Conservation (phyloP, 2,329 filamentous ascomycete species). For the Gaeumannomyces tritici region DNA sequence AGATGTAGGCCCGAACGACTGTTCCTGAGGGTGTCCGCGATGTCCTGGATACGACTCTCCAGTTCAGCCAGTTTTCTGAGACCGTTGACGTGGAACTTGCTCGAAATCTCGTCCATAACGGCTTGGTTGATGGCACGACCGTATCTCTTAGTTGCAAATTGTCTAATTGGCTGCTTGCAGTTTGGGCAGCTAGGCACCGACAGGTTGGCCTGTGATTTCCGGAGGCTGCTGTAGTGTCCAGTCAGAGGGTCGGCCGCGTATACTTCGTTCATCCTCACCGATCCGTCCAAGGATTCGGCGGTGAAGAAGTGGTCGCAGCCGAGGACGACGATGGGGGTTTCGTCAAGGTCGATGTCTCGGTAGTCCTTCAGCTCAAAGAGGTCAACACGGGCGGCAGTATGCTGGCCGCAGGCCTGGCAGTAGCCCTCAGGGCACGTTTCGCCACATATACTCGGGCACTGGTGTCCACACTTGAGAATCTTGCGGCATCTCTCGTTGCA, state of each 20-base stretch:
- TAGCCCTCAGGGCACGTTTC: slow-evolving; percentile 47
- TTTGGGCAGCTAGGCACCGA: slow-evolving; percentile 38
- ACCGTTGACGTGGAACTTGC: slow-evolving; percentile 39
- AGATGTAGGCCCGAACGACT: too few species aligned
- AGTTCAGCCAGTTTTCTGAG: slow-evolving; percentile 27
- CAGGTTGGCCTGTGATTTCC: slow-evolving; percentile 32
- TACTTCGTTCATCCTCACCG: slow-evolving; percentile 42
- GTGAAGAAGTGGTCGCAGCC: slow-evolving; percentile 57
- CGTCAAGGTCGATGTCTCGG: slow-evolving; percentile 44
- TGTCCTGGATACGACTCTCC: slow-evolving; percentile 12
- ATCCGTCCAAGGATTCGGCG: slow-evolving; percentile 47
- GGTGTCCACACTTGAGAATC: slow-evolving; percentile 47
- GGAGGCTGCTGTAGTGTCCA: slow-evolving; percentile 24
- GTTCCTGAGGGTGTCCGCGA: too few species aligned
- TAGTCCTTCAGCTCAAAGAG: slow-evolving; percentile 45
- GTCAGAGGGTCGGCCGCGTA: slow-evolving; percentile 31
- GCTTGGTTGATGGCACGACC: slow-evolving; percentile 50
- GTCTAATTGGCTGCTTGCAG: slow-evolving; percentile 49
- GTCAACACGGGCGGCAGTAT: slow-evolving; percentile 37
- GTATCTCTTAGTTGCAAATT: slow-evolving; percentile 43
- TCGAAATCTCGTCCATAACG: slow-evolving; percentile 53
- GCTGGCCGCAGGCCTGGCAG: slow-evolving; percentile 46
- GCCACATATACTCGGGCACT: slow-evolving; percentile 54
- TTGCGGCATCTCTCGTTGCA: slow-evolving; percentile 51
- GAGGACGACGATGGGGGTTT: slow-evolving; percentile 52